phyloP scores from a whole-genome alignment of 2,329 filamentous ascomycete species.

The Ophiostoma populinum region DNA sequence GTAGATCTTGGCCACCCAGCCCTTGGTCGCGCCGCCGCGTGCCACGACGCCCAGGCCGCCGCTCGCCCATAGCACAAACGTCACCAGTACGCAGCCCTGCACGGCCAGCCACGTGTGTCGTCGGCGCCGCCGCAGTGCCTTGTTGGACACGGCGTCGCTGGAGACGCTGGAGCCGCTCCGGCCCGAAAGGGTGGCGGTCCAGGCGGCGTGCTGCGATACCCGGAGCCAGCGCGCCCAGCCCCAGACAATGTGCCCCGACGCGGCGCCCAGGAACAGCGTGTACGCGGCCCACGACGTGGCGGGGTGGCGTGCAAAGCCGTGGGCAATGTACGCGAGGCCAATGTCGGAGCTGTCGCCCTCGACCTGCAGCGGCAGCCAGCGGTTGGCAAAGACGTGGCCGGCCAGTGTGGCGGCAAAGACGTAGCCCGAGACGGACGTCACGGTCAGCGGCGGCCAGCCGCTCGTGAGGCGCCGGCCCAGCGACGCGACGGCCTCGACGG shows the following conservation, averaged over 20 bases:
- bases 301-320: slow-evolving; percentile 64
- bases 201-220: slow-evolving; percentile 38
- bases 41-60: slow-evolving; percentile 68
- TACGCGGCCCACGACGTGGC: slow-evolving; percentile 53
- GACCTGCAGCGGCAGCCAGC: slow-evolving; percentile 54
- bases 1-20: slow-evolving; percentile 69
- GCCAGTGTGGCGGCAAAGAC: slow-evolving; percentile 45
- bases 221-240: slow-evolving; percentile 72
- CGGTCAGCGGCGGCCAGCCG: slow-evolving; percentile 55
- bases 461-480: not conserved
- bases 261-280: slow-evolving; percentile 44
- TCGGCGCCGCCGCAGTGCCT: slow-evolving; percentile 25
- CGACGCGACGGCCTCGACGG: not conserved
- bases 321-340: slow-evolving; percentile 65
- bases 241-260: slow-evolving; percentile 66
- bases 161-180: slow-evolving; percentile 13
- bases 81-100: slow-evolving; percentile 41
- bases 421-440: slow-evolving; percentile 59
- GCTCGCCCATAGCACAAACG: slow-evolving; percentile 58
- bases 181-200: slow-evolving; percentile 13
- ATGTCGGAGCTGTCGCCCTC: slow-evolving; percentile 80
- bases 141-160: slow-evolving; percentile 24
- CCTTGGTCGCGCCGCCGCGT: slow-evolving; percentile 47
- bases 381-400: slow-evolving; percentile 60
- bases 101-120: slow-evolving; percentile 52